phyloP scores from a whole-genome alignment of 139 green algal genomes.

The Auxenochlorella protothecoides region DNA sequence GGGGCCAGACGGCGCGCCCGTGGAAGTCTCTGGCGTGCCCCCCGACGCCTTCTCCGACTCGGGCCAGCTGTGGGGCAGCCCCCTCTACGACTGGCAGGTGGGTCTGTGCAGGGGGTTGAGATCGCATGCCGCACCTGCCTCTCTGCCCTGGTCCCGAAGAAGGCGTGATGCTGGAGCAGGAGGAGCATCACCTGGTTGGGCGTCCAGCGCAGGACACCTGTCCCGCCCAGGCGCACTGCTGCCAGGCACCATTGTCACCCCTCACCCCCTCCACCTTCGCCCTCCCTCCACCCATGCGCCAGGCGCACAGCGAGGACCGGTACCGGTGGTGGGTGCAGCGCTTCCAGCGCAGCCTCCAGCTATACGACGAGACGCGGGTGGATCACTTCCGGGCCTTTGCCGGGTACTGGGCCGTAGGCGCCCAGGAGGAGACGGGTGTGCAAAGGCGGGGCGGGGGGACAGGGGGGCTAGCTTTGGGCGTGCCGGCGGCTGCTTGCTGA shows the following conservation, averaged over 20 bases:
- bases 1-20: slow-evolving; percentile 19
- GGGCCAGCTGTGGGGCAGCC: slow-evolving; percentile 94
- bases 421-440: slow-evolving; percentile 59
- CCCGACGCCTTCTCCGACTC: slow-evolving; percentile 91
- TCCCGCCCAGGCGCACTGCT: too few species aligned
- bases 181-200: too few species aligned
- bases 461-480: too few species aligned
- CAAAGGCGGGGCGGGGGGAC: too few species aligned
- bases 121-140: too few species aligned
- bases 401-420: slow-evolving; percentile 87
- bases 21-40: slow-evolving; percentile 69
- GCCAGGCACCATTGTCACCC: too few species aligned
- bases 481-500: not conserved
- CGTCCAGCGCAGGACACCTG: too few species aligned
- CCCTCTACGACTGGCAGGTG: slow-evolving; percentile 83
- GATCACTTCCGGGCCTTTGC: slow-evolving; percentile 94
- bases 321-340: slow-evolving; percentile 84
- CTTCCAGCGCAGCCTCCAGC: slow-evolving; percentile 65
- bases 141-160: too few species aligned
- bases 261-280: not conserved
- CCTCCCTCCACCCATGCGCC: slow-evolving; percentile 1
- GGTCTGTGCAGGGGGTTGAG: not conserved
- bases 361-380: slow-evolving; percentile 93
- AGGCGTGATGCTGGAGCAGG: too few species aligned
- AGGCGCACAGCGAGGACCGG: slow-evolving; percentile 52